Evolutionary conservation across 148 eudicot genomes (phyloP).

Genomic region (Diospyros lotus): DNA sequence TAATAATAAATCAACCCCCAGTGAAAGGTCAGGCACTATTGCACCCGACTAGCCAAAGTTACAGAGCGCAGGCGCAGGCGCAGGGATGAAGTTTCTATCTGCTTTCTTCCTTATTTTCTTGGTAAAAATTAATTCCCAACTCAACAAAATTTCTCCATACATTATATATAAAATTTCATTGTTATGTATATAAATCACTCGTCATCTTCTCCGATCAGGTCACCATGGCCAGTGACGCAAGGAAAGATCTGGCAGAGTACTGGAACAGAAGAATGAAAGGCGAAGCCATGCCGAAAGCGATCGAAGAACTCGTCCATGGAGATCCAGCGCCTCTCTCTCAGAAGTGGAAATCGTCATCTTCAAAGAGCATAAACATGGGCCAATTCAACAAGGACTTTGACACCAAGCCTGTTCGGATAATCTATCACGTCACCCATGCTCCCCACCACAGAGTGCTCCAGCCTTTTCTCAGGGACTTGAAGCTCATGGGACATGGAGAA

Average conservation of each 20-base stretch:
- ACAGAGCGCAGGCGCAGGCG: neutral
- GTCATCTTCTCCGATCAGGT: conserved; percentile 22
- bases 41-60: neutral
- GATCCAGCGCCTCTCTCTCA: neutral
- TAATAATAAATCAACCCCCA: neutral
- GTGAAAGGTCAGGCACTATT: conserved; percentile 8
- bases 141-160: neutral
- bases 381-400: conserved; percentile 31
- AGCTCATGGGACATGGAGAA: too few species aligned
- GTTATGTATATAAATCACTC: neutral
- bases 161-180: neutral
- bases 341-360: neutral
- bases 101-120: conserved; percentile 15
- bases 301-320: conserved; percentile 20
- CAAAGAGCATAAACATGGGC: neutral
- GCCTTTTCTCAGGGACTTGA: too few species aligned
- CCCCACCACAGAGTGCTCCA: too few species aligned
- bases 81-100: conserved; percentile 21
- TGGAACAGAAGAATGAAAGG: conserved; percentile 48
- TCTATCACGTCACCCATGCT: conserved; percentile 23
- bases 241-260: conserved; percentile 38
- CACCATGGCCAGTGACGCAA: conserved; percentile 22
- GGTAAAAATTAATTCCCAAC: conserved; percentile 13
- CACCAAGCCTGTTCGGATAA: conserved; percentile 23
- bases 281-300: conserved; percentile 45